Evolutionary conservation across 345 rosid genomes (phyloP).

Genomic region (Ricinus communis): DNA sequence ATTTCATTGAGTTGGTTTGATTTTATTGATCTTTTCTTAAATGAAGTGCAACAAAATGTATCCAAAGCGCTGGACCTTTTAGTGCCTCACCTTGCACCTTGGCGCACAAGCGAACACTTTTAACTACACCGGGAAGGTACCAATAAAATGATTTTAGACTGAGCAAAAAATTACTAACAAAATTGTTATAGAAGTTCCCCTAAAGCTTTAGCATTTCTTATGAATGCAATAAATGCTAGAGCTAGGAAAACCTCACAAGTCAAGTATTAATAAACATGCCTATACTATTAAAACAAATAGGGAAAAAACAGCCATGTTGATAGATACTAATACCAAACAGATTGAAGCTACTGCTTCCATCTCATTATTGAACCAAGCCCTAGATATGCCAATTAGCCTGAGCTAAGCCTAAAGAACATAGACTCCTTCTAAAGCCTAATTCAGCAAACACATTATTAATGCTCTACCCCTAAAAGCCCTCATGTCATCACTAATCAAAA

Average conservation of each 20-base stretch:
- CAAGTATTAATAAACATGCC: background rate
- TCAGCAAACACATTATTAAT: background rate
- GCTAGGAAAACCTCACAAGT: background rate
- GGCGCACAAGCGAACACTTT: too few relatives aligned
- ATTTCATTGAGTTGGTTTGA: too few relatives aligned
- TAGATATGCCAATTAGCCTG: background rate
- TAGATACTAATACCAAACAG: background rate
- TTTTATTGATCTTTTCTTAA: too few relatives aligned
- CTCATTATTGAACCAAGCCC: background rate
- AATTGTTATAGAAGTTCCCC: background rate
- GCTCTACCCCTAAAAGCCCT: background rate
- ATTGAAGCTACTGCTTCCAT: background rate
- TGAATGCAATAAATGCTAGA: background rate
- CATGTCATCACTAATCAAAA: background rate
- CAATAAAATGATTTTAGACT: background rate
- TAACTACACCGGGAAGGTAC: too few relatives aligned
- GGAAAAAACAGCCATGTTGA: too few relatives aligned
- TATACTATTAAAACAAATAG: background rate
- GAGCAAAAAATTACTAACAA: too few relatives aligned
- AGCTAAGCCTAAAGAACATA: background rate
- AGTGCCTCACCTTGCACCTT: too few relatives aligned
- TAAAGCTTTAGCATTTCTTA: background rate
- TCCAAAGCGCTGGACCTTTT: too few relatives aligned
- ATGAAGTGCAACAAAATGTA: too few relatives aligned
- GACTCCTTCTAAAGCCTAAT: background rate